Base-by-base conservation (phyloP, 768 basidiomycete genomes). In the Trametes cubensis region DNA sequence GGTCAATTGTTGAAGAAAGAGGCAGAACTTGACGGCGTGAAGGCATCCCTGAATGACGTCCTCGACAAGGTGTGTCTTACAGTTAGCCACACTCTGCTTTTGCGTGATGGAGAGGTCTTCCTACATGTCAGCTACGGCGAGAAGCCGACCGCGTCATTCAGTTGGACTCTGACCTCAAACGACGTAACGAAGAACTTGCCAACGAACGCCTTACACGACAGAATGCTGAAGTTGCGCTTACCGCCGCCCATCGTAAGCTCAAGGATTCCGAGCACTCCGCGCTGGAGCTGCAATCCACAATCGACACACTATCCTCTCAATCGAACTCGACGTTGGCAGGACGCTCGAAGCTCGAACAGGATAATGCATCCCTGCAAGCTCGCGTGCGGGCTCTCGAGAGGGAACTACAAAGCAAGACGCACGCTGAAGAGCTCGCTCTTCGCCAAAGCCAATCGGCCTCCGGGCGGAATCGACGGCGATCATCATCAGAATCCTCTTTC, bases 381-480 rank as follows among this genome's bases (percentile, higher is more conserved):
- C 82, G 85, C 17, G 78, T 89, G 34, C 81, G 79, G 44, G 86
- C 89, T 67, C 76, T 89, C 44, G 81, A 89, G 57, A 40, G 40
- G 21, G 68, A 67, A 28, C 39, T 63, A 13, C 56, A 60, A n/a
- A 65, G 34, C 41, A 65, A 63, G 50, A 26, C 65, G 6, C 64
- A 52, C n/a, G 38, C 61, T 2, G 66, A 65, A 39, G 62, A 67
- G 26, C 45, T 63, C 14, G 58, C 53, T 11, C 63, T 66, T 10
- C 58, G 63, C 11, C 61, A 62, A 38, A 62, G 57, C 44, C 41
- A 56, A 17, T 48, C 59, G 3, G 23, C 59, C 13, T 63, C 42
- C 26, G 41, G 42, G 18, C 60, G 62, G 39, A 71, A 77, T 21
- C 80, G 84, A 28, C 78, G 81, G 34, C 81, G 86, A 21, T 85